Conservation (phyloP, 2,329 filamentous ascomycete genomes). For the Ophiostoma quercus region DNA sequence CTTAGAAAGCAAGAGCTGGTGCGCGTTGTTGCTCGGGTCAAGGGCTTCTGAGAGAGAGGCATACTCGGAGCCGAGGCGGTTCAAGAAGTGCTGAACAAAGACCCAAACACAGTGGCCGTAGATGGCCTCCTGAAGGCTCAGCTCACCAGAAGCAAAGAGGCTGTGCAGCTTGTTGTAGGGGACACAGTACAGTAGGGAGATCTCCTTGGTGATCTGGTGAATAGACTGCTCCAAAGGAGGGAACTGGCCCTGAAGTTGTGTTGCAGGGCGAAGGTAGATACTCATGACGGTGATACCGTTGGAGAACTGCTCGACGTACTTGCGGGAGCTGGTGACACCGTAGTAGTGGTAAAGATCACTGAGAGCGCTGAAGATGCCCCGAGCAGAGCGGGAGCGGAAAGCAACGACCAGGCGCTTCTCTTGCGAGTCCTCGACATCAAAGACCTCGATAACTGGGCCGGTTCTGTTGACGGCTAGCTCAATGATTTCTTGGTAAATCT, state of each 20-base stretch:
- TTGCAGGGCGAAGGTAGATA: constrained; percentile 76
- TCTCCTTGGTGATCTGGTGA: constrained; percentile 98
- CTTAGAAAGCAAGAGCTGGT: constrained; percentile 83
- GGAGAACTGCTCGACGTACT: constrained; percentile 98
- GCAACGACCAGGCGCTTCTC: constrained; percentile 94
- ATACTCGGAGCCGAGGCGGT: constrained; percentile 89
- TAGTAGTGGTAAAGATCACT: constrained; percentile 99
- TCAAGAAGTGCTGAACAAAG: constrained; percentile 96
- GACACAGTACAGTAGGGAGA: constrained; percentile 93
- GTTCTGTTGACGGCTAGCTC: constrained; percentile 75
- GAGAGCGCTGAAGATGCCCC: constrained; percentile 89
- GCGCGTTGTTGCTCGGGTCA: constrained; percentile 72
- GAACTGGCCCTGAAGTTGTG: constrained; percentile 47
- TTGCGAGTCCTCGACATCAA: constrained; percentile 82
- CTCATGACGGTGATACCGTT: constrained; percentile 98
- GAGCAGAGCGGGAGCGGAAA: constrained; percentile 86
- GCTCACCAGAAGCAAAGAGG: constrained; percentile 76
- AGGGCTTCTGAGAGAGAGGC: constrained; percentile 76
- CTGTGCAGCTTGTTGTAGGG: constrained; percentile 94
- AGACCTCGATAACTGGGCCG: constrained; percentile 95
- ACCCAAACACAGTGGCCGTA: constrained; percentile 98
- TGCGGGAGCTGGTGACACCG: constrained; percentile 88
- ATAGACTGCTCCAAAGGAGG: constrained; percentile 91
- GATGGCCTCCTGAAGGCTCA: constrained; percentile 93
- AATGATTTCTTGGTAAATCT: constrained; percentile 92